phyloP scores from a whole-genome alignment of 2,329 filamentous ascomycete genomes.

The Didymella exigua region DNA sequence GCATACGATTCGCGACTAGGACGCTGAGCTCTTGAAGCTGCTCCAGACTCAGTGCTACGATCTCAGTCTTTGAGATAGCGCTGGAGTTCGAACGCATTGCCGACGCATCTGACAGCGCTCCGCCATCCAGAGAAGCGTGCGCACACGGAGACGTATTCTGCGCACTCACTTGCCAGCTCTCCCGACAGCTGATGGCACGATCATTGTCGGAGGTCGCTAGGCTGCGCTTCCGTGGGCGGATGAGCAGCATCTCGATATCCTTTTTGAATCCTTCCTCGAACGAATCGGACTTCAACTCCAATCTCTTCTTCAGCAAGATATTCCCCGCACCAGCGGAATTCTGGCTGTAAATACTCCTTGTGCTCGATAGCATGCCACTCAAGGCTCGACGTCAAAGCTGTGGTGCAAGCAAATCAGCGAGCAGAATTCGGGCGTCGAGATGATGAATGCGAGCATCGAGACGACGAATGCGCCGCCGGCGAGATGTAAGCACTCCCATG shows the following conservation, averaged over 20 bases:
- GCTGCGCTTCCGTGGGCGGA: constrained; percentile 7
- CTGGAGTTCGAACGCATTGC: not conserved
- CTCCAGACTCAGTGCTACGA: constrained; percentile 3
- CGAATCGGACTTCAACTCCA: not conserved
- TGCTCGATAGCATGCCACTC: constrained; percentile 13
- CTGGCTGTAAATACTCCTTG: not conserved
- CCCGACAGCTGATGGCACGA: not conserved
- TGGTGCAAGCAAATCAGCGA: not conserved
- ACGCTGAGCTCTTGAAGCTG: constrained; percentile 1
- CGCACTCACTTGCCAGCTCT: not conserved
- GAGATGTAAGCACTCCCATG: constrained; percentile 8
- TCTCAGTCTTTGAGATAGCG: not conserved
- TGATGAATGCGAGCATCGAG: too few relatives aligned
- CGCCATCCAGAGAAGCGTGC: not conserved
- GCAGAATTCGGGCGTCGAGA: too few relatives aligned
- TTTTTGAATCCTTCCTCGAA: not conserved
- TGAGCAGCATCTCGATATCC: not conserved
- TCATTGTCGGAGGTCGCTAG: not conserved
- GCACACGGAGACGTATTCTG: not conserved
- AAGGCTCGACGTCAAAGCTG: not conserved
- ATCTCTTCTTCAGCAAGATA: not conserved
- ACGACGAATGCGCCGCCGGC: not conserved
- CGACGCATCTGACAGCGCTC: not conserved
- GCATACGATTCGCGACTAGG: constrained; percentile 1
- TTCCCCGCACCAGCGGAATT: constrained; percentile 4